Conservation (phyloP, 2,329 filamentous ascomycete species). For the Claviceps maximensis region DNA sequence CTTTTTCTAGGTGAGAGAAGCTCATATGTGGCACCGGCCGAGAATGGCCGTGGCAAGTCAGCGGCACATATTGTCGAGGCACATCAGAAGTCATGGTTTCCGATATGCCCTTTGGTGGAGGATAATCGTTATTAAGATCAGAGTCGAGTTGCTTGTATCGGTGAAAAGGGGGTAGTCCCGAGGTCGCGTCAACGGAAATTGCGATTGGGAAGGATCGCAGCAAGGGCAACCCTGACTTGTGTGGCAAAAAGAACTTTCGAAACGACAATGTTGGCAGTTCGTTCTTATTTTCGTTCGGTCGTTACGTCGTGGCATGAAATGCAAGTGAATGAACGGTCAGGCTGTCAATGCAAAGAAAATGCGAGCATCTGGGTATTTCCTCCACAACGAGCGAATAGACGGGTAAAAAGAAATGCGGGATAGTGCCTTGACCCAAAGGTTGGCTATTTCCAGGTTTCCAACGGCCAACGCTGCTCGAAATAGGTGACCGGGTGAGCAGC, state of each 20-base stretch:
- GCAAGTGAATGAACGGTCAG: neutral
- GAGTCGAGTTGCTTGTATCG: neutral
- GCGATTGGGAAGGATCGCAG: neutral
- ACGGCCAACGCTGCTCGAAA: neutral
- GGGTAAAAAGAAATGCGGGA: neutral
- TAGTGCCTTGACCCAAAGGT: neutral
- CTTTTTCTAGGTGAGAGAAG: constrained; percentile 73
- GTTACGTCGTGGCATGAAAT: constrained; percentile 1
- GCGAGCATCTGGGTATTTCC: constrained; percentile 1
- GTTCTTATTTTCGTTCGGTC: neutral
- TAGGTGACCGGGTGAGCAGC: neutral
- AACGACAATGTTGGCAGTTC: neutral
- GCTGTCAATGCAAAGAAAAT: neutral
- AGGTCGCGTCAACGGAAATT: neutral
- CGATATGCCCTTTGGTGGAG: neutral
- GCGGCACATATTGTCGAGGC: constrained; percentile 56
- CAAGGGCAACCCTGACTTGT: neutral
- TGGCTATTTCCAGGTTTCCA: neutral
- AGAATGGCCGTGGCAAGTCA: constrained; percentile 92
- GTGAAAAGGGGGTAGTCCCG: neutral
- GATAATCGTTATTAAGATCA: neutral
- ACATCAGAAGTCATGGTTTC: constrained; percentile 22
- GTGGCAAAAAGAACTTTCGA: neutral
- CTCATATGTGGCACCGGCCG: constrained; percentile 82
- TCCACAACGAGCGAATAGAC: neutral